Evolutionary conservation across 306 rosid species (phyloP).

Genomic region (Cyclanthera cordifolia): DNA sequence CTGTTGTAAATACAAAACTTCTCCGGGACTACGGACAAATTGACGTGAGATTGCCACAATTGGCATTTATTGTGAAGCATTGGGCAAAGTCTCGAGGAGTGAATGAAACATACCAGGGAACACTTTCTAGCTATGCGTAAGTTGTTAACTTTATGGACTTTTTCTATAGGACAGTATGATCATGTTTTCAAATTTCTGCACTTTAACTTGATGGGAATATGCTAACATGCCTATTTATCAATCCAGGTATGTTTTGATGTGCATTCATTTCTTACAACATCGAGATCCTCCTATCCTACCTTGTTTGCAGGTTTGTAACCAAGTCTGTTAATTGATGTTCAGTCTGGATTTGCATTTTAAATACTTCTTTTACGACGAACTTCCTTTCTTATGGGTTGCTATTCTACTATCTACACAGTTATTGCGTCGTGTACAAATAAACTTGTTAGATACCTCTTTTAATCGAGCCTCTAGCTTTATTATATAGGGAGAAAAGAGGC

Average conservation of each 20-base stretch:
- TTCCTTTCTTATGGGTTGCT: not conserved
- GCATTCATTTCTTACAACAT: conserved; percentile 81
- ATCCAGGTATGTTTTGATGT: conserved; percentile 97
- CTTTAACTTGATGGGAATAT: not conserved
- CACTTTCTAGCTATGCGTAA: conserved; percentile 97
- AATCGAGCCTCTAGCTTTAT: not conserved
- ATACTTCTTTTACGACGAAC: not conserved
- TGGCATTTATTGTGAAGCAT: conserved; percentile 82
- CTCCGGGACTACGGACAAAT: conserved; percentile 70
- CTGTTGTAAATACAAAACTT: conserved; percentile 89
- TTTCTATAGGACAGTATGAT: not conserved
- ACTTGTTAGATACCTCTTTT: not conserved
- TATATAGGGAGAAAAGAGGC: not conserved
- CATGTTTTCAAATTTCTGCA: not conserved
- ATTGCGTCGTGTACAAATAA: not conserved
- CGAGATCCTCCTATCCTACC: conserved; percentile 89
- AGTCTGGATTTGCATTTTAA: not conserved
- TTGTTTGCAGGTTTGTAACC: conserved; percentile 70
- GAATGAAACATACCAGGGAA: conserved; percentile 93
- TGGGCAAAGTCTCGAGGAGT: conserved; percentile 99
- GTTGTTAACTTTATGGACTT: conserved; percentile 17
- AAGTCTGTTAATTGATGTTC: not conserved
- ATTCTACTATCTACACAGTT: not conserved
- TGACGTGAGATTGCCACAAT: conserved; percentile 61
- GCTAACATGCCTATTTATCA: conserved; percentile 18